phyloP scores from a whole-genome alignment of 2,329 filamentous ascomycete genomes.

The Massarina eburnea region DNA sequence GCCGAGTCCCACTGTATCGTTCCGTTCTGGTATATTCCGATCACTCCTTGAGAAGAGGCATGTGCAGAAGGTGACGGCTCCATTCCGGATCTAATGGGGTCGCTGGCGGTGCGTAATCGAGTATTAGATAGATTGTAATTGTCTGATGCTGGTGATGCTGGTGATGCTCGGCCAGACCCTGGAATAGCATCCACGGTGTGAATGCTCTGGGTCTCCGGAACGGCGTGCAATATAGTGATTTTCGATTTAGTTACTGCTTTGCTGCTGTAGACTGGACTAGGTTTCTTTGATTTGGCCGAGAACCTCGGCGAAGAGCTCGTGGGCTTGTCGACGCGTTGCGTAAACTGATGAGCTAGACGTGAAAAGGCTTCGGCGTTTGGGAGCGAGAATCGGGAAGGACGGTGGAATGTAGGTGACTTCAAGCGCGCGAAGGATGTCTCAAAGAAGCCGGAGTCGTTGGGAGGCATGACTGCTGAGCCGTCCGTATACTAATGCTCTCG shows the following conservation, averaged over 20 bases:
- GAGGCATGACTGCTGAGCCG: constrained; percentile 17
- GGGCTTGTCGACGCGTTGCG: constrained; percentile 57
- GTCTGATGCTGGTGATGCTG: constrained; percentile 17
- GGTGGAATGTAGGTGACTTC: constrained; percentile 4
- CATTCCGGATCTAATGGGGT: constrained; percentile 15
- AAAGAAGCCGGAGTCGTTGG: constrained; percentile 15
- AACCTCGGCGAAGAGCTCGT: constrained; percentile 9
- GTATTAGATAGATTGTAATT: constrained; percentile 14
- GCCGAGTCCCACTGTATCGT: constrained; percentile 43
- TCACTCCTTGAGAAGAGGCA: constrained; percentile 30
- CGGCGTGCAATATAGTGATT: constrained; percentile 37
- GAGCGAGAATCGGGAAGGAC: constrained; percentile 2
- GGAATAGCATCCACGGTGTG: constrained; percentile 45
- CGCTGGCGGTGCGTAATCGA: constrained; percentile 21
- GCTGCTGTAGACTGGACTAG: constrained; percentile 24
- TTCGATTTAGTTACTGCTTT: constrained; percentile 25
- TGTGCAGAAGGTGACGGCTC: constrained; percentile 28
- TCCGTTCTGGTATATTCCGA: constrained; percentile 50
- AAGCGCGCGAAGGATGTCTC: constrained; percentile 13
- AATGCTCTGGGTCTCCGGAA: constrained; percentile 38
- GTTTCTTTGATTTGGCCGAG: constrained; percentile 12
- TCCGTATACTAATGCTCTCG: constrained; percentile 15
- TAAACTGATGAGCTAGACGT: constrained; percentile 1
- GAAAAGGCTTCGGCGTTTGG: background rate
- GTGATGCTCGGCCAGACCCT: constrained; percentile 32